phyloP scores from a whole-genome alignment of 805 yeast genomes.

The Suhomyces faveliae region DNA sequence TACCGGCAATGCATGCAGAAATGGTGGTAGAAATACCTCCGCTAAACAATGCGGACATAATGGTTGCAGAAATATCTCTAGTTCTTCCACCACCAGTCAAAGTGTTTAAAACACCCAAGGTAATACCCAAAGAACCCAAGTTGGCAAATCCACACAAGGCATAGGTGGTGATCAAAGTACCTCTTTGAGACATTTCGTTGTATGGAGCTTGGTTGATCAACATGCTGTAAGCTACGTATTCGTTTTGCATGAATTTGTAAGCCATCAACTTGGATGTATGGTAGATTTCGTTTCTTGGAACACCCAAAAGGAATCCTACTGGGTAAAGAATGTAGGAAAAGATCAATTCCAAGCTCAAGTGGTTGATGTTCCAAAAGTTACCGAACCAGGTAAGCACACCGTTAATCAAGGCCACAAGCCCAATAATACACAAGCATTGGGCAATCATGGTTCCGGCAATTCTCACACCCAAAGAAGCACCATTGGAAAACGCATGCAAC shows the following conservation, averaged over 20 bases:
- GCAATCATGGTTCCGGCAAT: constrained; percentile 58
- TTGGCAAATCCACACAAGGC: constrained; percentile 65
- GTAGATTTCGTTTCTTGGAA: constrained; percentile 51
- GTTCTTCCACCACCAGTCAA: constrained; percentile 50
- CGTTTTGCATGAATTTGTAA: constrained; percentile 59
- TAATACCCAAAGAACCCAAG: constrained; percentile 60
- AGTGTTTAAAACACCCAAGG: constrained; percentile 57
- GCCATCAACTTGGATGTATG: constrained; percentile 53
- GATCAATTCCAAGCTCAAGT: constrained; percentile 54
- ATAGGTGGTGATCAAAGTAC: constrained; percentile 56
- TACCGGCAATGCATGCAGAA: constrained; percentile 61
- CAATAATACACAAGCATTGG: constrained; percentile 61
- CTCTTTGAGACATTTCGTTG: constrained; percentile 48
- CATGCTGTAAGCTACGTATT: constrained; percentile 53
- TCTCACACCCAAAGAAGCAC: constrained; percentile 56
- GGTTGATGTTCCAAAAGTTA: constrained; percentile 56
- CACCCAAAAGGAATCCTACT: constrained; percentile 57
- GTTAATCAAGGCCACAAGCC: constrained; percentile 54
- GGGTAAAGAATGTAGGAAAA: constrained; percentile 60
- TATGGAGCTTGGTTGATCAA: constrained; percentile 43
- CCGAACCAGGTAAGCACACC: constrained; percentile 61
- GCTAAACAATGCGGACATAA: constrained; percentile 48
- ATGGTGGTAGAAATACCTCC: constrained; percentile 55
- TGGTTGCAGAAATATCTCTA: constrained; percentile 45
- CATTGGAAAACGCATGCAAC: constrained; percentile 56